Evolutionary conservation across 495 filamentous ascomycete genomes (phyloP), one percentile per base, ranked within the genome.

Genomic region (Aspergillus haitiensis): DNA sequence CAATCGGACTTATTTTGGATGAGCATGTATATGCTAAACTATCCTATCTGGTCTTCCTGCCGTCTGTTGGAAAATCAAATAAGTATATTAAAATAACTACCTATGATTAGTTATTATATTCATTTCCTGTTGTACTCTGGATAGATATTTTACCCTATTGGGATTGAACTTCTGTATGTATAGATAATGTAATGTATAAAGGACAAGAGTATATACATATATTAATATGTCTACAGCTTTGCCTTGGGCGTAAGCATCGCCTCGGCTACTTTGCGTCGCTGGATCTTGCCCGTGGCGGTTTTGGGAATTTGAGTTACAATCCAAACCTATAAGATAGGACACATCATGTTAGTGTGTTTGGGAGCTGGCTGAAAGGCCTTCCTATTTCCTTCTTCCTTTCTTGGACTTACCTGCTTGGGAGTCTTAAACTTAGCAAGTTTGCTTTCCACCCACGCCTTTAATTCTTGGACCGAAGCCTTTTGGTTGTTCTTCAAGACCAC

Each of bases 221-320:
- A 6, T 40, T 9, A 34, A n/a, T 21, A 36, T 35, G 15, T 47
- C 51, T 67, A 79, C 52, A 78, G 61, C 59, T 76, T 78, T 10
- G 75, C 65, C 62, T 72, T 76, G 13, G 68, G 70, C 49, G 85
- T 88, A 67, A 83, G 73, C 88, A 94, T 93, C 12, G 81, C 79
- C 72, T 93, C 87, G 6, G 91, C 90, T 10, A 93, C 89, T 60
- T 90, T 87, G 35, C 89, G 80, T 55, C 90, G 75, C 73, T 93
- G 91, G 53, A 93, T 85, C 77, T 93, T 95, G 32, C 91, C 90
- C 7, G 90, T 95, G n/a, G 90, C 88, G 21, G 91, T 95, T 77
- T 93, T 93, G 37, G 90, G 90, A 84, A 94, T 93, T 56, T 84
- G 73, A 54, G 89, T 78, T 6, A 88, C 90, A 61, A 92, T 90